Conservation (phyloP, 805 yeast species). For the Brettanomyces anomalus region DNA sequence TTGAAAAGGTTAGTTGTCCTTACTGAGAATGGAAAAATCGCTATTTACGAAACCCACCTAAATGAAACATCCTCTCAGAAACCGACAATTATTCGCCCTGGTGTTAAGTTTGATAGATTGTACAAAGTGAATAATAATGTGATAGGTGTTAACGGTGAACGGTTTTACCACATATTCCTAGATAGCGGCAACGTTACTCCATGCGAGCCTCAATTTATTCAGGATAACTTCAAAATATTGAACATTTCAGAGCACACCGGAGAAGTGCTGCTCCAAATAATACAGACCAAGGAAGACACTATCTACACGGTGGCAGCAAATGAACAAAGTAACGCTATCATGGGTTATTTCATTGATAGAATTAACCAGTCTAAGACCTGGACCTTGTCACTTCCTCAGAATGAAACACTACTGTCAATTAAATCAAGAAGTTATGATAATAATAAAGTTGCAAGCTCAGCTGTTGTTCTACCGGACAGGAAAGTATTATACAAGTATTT, state of each 20-base stretch:
- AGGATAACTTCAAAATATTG: constrained; percentile 7
- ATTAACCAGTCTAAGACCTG: constrained; percentile 11
- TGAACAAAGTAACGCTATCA: constrained; percentile 3
- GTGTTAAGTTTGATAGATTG: constrained; percentile 4
- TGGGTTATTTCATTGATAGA: constrained; percentile 9
- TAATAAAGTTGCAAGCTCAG: constrained; percentile 47
- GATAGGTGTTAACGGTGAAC: not conserved
- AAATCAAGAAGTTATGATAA: constrained; percentile 30
- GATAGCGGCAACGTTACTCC: constrained; percentile 1
- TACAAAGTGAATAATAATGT: not conserved
- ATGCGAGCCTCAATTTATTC: not conserved
- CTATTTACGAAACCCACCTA: constrained; percentile 35
- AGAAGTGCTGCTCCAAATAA: constrained; percentile 1
- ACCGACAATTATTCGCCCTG: constrained; percentile 28
- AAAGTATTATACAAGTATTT: constrained; percentile 77
- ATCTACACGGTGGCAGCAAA: constrained; percentile 9
- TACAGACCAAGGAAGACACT: constrained; percentile 9
- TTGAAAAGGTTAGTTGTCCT: constrained; percentile 33
- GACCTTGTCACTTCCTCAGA: constrained; percentile 6
- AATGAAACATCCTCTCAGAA: constrained; percentile 3
- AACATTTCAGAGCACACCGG: constrained; percentile 1
- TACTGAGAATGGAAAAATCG: constrained; percentile 31
- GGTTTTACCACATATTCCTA: not conserved
- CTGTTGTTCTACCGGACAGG: constrained; percentile 59
- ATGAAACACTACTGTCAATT: constrained; percentile 32